These are phyloP conservation scores for Uronychia setigera DNA, from an alignment of 73 alveolate genomes.

Conservation along the genomic window DNA sequence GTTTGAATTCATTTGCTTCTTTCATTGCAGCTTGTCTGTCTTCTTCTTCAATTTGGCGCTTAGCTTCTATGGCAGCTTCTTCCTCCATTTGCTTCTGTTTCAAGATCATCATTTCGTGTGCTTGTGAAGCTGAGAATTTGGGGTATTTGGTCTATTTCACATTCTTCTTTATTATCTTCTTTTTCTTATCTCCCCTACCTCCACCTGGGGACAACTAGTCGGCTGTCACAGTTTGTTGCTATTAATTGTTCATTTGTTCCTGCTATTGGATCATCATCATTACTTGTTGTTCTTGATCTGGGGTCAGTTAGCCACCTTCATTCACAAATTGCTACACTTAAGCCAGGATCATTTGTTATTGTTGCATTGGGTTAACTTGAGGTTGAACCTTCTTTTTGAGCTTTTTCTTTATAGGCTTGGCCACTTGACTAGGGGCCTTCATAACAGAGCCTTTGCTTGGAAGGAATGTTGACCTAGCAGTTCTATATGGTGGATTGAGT, in stretches of 20 bases:
- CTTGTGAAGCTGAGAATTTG: background rate
- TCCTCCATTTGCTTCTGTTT: background rate
- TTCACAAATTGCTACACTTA: background rate
- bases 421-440: conserved; percentile 1
- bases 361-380: background rate
- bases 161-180: background rate
- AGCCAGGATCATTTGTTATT: background rate
- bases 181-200: background rate
- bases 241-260: background rate
- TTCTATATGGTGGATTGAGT: background rate
- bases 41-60: background rate
- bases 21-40: background rate
- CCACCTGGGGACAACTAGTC: background rate
- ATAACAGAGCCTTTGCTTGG: background rate
- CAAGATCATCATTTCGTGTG: background rate
- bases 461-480: background rate
- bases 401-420: background rate
- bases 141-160: background rate
- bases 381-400: background rate
- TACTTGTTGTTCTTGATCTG: background rate
- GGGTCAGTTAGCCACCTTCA: conserved; percentile 1
- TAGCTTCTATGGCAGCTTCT: background rate
- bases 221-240: background rate
- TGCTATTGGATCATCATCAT: background rate
- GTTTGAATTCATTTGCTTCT: background rate